Conservation (phyloP, 2,329 filamentous ascomycete species). For the Colletotrichum viniferum region DNA sequence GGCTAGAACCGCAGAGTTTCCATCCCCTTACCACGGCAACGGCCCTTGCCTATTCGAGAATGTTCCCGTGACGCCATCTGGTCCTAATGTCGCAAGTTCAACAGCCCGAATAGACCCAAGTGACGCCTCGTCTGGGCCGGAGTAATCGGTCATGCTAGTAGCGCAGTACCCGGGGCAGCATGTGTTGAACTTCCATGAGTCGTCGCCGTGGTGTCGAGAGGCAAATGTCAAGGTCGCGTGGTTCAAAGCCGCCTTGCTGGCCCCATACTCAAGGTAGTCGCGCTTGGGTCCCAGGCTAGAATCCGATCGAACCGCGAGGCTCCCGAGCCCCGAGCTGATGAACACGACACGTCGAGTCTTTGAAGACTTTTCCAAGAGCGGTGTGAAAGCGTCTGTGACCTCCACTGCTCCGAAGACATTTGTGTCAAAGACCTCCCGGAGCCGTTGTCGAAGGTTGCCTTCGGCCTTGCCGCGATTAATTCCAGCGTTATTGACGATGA, state of each 20-base stretch:
- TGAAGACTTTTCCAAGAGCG: slow-evolving; percentile 31
- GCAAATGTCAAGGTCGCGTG: slow-evolving; percentile 7
- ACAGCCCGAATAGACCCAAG: slow-evolving; percentile 11
- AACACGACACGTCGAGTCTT: slow-evolving; percentile 1
- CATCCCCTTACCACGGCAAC: neutral
- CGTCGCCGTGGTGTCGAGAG: neutral
- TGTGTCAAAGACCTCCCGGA: slow-evolving; percentile 59
- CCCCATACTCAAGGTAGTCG: neutral
- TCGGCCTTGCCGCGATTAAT: slow-evolving; percentile 58
- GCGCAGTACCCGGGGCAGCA: slow-evolving; percentile 13
- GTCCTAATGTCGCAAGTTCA: neutral
- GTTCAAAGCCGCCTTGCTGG: slow-evolving; percentile 16
- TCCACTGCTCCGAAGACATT: slow-evolving; percentile 64
- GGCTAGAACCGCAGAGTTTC: rapidly evolving
- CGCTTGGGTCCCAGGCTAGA: neutral
- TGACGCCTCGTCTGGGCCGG: neutral
- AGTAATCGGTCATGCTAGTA: slow-evolving; percentile 8
- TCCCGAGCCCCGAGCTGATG: slow-evolving; percentile 5
- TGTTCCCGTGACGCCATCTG: neutral
- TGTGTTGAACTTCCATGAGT: slow-evolving; percentile 9
- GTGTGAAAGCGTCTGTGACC: slow-evolving; percentile 49
- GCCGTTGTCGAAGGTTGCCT: slow-evolving; percentile 50
- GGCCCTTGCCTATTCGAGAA: slow-evolving; percentile 5
- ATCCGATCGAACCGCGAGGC: neutral
- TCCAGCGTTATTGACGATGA: slow-evolving; percentile 66